Evolutionary conservation across 2,329 filamentous ascomycete species (phyloP), one percentile per base, ranked within the genome.

Genomic region (Tolypocladium nubicola): DNA sequence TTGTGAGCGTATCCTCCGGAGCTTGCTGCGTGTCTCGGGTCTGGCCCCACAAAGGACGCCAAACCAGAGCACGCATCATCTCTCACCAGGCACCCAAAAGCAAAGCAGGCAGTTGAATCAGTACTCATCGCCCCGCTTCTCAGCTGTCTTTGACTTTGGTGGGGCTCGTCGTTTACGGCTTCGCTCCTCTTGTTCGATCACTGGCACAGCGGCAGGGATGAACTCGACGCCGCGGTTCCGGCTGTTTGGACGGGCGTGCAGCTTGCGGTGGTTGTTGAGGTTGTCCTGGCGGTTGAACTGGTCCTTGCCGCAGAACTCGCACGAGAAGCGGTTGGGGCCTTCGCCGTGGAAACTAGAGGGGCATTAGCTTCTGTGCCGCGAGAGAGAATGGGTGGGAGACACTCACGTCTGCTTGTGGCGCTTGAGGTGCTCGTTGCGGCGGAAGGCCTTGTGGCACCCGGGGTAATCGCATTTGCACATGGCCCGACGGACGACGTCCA

Each of bases 341-440:
- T 73, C 71, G 8, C 71, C 71, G 41, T 74, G 71, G 52, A 69
- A 72, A 52, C 70, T 71, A 50, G 14, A 54, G 3, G 8, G 10
- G 37, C 47, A 16, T 52, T 43, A 57, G 43, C 54, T 52, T 4
- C 19, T 33, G 33, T 16, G 13, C 4, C 38, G 33, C 7, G 40
- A 52, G 10, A 41, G 2, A 37, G 26, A 43, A 13, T 10, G 37
- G 37, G 2, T 11, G 10, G 2, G 23, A 39, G n/a, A 23, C 39
- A 74, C 77, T 71, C 64, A 82, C 79, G 77, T 77, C 56, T 74
- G 73, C 55, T 76, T 72, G 64, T 83, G 80, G 35, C 80, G 74
- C 69, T 82, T 83, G 21, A 82, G 68, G 60, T 83, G 80, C 66
- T 83, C 80, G 30, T 76, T 77, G 57, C 80, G 73, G 62, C 78